Conservation (phyloP, 495 filamentous ascomycete genomes). For the Apiosordaria backusii region DNA sequence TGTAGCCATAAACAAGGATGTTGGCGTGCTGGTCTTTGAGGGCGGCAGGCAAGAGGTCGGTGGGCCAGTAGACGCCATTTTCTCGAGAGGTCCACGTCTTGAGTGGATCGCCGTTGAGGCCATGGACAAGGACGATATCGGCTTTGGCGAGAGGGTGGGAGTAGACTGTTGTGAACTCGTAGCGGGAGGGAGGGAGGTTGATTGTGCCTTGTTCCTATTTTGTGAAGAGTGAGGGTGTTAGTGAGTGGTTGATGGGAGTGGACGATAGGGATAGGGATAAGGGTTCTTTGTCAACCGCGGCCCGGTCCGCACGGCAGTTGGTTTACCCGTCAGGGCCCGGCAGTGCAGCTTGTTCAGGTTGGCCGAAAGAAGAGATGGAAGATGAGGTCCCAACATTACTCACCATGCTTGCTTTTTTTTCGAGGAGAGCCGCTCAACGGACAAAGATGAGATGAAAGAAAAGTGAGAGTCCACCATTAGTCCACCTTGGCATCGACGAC, state of each 20-base stretch:
- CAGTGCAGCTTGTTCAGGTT: too few relatives aligned
- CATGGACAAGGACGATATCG: conserved; percentile 77
- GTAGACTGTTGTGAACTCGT: conserved; percentile 68
- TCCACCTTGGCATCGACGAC: background rate
- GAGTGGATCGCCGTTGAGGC: conserved; percentile 73
- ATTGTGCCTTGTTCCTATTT: conserved; percentile 35
- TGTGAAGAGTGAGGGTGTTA: conserved; percentile 6
- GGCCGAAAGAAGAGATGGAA: background rate
- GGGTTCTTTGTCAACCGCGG: background rate
- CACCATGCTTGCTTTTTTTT: conserved; percentile 3
- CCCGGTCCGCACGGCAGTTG: background rate
- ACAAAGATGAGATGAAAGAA: background rate
- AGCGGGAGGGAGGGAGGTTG: conserved; percentile 58
- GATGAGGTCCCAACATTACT: background rate
- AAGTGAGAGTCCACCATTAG: background rate
- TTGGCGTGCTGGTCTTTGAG: conserved; percentile 60
- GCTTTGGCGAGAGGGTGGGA: conserved; percentile 55
- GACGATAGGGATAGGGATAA: background rate
- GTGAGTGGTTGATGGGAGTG: background rate
- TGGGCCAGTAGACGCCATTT: conserved; percentile 70
- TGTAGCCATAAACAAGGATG: conserved; percentile 80
- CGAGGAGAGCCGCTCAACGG: background rate
- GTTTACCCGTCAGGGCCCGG: background rate
- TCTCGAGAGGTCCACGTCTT: conserved; percentile 66
- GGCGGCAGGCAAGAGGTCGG: conserved; percentile 65